Conservation (phyloP, 129 eudicot genomes). For the Flaveria ramosissima region DNA sequence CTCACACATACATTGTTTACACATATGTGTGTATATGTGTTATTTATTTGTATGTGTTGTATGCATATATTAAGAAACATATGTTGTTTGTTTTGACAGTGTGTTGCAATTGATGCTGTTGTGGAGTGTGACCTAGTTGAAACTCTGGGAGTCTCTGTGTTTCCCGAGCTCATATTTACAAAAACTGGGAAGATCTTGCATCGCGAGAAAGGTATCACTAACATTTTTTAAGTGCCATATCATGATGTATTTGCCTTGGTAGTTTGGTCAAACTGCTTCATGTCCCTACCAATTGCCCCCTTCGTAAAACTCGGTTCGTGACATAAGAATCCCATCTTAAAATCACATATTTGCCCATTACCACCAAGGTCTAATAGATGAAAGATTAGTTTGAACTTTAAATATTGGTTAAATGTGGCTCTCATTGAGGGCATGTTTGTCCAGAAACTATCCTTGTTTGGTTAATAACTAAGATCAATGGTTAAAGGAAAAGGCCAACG, state of each 20-base stretch:
- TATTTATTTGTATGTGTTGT: background rate
- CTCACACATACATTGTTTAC: background rate
- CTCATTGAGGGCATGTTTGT: constrained; percentile 8
- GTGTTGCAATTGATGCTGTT: constrained; percentile 91
- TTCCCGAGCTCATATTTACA: constrained; percentile 84
- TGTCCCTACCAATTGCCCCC: too few relatives aligned
- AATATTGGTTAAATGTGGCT: background rate
- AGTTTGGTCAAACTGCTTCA: background rate
- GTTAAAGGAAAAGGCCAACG: too few relatives aligned
- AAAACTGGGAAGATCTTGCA: constrained; percentile 84
- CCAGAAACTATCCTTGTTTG: background rate
- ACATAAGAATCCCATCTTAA: background rate
- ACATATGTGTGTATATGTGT: background rate
- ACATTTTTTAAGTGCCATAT: background rate
- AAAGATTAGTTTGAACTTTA: background rate
- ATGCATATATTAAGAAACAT: background rate
- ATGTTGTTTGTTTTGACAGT: constrained; percentile 45
- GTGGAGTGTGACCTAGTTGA: constrained; percentile 77
- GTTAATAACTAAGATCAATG: background rate
- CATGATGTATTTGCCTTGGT: background rate
- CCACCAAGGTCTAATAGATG: background rate
- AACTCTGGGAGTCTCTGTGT: constrained; percentile 69
- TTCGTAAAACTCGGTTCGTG: too few relatives aligned
- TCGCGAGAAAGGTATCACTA: constrained; percentile 75
- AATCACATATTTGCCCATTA: background rate